These are phyloP conservation scores for Xylaria venustula DNA, from an alignment of 495 filamentous ascomycete species.

Conservation along the genomic window DNA sequence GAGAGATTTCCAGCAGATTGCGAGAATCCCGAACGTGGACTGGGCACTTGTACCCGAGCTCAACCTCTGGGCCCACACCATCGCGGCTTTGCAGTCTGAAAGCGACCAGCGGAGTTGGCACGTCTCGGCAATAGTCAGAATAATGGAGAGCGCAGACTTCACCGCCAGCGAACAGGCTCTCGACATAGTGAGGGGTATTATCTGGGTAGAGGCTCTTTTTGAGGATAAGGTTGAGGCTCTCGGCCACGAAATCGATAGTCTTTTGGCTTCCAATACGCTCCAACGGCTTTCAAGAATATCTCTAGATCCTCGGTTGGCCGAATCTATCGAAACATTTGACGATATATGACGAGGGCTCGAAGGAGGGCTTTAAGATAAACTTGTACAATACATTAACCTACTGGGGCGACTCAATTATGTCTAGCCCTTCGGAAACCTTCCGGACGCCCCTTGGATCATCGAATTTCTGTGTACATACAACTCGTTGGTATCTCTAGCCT, in stretches of 20 bases:
- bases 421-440: too few species aligned
- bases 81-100: constrained; percentile 22
- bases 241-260: constrained; percentile 20
- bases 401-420: too few species aligned
- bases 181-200: constrained; percentile 22
- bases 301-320: not conserved
- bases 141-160: constrained; percentile 24
- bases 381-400: too few species aligned
- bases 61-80: constrained; percentile 27
- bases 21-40: constrained; percentile 21
- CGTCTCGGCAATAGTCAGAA: constrained; percentile 21
- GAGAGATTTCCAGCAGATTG: constrained; percentile 26
- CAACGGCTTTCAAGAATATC: not conserved
- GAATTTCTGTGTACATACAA: too few species aligned
- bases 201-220: constrained; percentile 26
- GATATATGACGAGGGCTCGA: not conserved
- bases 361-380: too few species aligned
- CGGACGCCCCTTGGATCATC: too few species aligned
- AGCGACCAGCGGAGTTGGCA: constrained; percentile 24
- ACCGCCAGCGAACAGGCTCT: constrained; percentile 18
- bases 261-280: not conserved
- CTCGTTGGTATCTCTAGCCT: too few species aligned
- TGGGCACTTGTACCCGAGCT: constrained; percentile 25
- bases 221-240: constrained; percentile 18
- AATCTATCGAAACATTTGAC: not conserved